Evolutionary conservation across 495 filamentous ascomycete genomes (phyloP), one percentile per base, ranked within the genome.

Genomic region (Xylaria curta): DNA sequence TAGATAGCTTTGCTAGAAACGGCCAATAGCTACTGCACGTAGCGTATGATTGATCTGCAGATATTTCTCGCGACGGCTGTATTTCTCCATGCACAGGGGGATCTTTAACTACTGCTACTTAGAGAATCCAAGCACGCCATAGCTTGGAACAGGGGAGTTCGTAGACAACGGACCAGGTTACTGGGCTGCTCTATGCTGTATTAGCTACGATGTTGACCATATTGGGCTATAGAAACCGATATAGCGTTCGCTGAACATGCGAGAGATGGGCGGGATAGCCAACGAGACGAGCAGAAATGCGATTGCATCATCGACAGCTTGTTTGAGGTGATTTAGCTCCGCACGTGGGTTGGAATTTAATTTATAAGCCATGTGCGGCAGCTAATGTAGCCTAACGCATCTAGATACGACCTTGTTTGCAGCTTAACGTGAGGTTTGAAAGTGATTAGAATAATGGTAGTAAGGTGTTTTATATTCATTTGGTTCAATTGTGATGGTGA

Each of bases 291-390:
- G 1, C 19, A 36, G 4, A 54, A 12, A 6, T 44, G 51, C 51
- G 59, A 71, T 71, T 51, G 69, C 69, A 71, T 71, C 69, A 71
- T 71, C 69, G 49, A 13, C 51, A 53, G 49, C 42, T 26, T 7
- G 21, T 4, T 42, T 71, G 61, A 71, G 62, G 69, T 71, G 69
- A 71, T 71, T 68, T 4, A 21, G 62, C 19, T 51, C 26, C 33
- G 61, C 61, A 66, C 62, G 51, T 49, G 62, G 66, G 10, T 24
- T 15, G 8, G n/a, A n/a, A n/a, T n/a, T n/a, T n/a, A 33, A 26
- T 40, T 59, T 47, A 53, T 49, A 66, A 33, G 28, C 42, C 12
- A 60, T 4, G 53, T 56, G n/a, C 33, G 33, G 58, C 28, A 36
- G 12, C 58, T 60, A 42, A 42, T 42, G 38, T 42, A 38, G 33